phyloP scores from a whole-genome alignment of 129 eudicot genomes.

The Mikania micrantha region DNA sequence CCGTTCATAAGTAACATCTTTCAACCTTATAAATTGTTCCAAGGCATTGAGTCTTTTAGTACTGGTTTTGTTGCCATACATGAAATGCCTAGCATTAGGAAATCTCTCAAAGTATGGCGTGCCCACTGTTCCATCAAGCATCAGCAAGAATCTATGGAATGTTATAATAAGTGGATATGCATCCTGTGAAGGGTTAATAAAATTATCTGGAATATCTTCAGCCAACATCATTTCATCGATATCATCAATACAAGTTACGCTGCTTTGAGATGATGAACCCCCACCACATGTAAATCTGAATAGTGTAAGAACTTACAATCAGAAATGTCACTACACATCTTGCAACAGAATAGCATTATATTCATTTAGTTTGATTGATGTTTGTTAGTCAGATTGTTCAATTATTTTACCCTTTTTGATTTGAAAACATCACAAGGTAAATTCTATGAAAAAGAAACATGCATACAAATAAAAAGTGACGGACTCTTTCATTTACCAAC shows the following conservation, averaged over 20 bases:
- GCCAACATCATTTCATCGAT: slow-evolving; percentile 36
- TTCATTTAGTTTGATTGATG: neutral
- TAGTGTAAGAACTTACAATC: neutral
- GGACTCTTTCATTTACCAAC: slow-evolving; percentile 24
- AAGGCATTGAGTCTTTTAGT: slow-evolving; percentile 34
- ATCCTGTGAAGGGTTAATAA: slow-evolving; percentile 33
- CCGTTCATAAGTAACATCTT: slow-evolving; percentile 51
- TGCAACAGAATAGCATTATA: neutral
- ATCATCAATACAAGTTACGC: slow-evolving; percentile 29
- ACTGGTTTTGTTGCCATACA: slow-evolving; percentile 1
- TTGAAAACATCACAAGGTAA: neutral
- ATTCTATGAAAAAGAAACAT: neutral
- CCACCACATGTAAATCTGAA: slow-evolving; percentile 37
- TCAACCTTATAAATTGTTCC: slow-evolving; percentile 38
- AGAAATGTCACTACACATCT: neutral
- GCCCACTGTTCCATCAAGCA: slow-evolving; percentile 83
- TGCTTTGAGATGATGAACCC: slow-evolving; percentile 14
- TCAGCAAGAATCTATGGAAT: slow-evolving; percentile 57
- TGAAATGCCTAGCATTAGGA: slow-evolving; percentile 10
- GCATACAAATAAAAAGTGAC: neutral
- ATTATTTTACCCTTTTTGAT: neutral
- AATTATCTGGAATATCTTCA: slow-evolving; percentile 49
- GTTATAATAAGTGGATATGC: slow-evolving; percentile 74
- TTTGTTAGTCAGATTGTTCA: too few relatives aligned
- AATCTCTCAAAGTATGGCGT: slow-evolving; percentile 57